Conservation (phyloP, 2,329 filamentous ascomycete species). For the Phialocephala sp. region DNA sequence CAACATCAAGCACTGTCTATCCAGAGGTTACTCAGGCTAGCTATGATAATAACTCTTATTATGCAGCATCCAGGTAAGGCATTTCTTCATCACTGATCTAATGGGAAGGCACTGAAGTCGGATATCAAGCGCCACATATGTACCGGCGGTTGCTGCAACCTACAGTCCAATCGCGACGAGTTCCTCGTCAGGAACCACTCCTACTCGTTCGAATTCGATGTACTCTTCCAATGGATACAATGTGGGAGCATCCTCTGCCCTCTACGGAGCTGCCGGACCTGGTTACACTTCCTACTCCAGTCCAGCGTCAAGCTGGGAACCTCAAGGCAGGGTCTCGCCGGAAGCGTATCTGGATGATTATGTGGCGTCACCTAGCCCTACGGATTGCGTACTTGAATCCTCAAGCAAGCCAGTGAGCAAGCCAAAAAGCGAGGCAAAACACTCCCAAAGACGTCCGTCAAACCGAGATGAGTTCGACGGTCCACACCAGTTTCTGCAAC, state of each 20-base stretch:
- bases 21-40: slow-evolving; percentile 34
- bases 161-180: slow-evolving; percentile 38
- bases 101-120: slow-evolving; percentile 38
- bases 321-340: slow-evolving; percentile 42
- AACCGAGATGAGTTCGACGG: slow-evolving; percentile 91
- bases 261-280: slow-evolving; percentile 41
- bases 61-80: slow-evolving; percentile 42
- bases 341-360: slow-evolving; percentile 46
- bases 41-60: slow-evolving; percentile 41
- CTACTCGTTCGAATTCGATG: slow-evolving; percentile 38
- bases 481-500: slow-evolving; percentile 80
- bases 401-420: slow-evolving; percentile 50
- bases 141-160: slow-evolving; percentile 33
- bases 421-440: slow-evolving; percentile 50
- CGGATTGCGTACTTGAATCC: slow-evolving; percentile 65
- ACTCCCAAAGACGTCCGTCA: slow-evolving; percentile 70
- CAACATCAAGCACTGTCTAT: slow-evolving; percentile 36
- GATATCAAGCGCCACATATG: slow-evolving; percentile 39
- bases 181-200: slow-evolving; percentile 29
- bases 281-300: slow-evolving; percentile 39
- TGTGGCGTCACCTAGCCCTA: slow-evolving; percentile 61
- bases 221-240: slow-evolving; percentile 42
- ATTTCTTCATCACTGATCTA: slow-evolving; percentile 24
- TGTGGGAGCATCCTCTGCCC: slow-evolving; percentile 36
- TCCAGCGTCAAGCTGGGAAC: slow-evolving; percentile 41